A percentile compares a stretch with the other conserved stretches of the same genome.
phyloP scores from a whole-genome alignment of 208 protist species.

The Naegleria lovaniensis region DNA sequence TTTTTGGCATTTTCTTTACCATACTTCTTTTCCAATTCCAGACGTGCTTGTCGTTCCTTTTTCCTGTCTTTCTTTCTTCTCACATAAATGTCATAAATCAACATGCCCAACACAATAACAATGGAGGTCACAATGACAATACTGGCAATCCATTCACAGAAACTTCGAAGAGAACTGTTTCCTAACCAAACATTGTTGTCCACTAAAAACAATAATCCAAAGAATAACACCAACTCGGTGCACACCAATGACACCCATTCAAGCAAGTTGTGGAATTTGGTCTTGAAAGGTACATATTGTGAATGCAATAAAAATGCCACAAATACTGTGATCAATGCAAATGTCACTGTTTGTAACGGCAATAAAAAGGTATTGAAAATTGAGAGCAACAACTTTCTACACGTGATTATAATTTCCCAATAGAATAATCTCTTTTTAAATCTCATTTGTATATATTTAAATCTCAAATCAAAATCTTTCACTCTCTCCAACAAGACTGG shows the following conservation, averaged over 20 bases:
- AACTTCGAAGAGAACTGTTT: background rate
- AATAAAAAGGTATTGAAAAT: background rate
- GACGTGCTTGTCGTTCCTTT: background rate
- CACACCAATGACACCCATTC: background rate
- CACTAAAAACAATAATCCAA: constrained; percentile 8
- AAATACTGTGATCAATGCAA: background rate
- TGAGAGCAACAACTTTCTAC: background rate
- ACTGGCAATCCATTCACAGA: background rate
- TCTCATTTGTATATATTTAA: background rate
- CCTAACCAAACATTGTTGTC: too few relatives aligned
- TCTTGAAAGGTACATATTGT: background rate
- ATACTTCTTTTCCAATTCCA: background rate
- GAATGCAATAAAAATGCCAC: background rate
- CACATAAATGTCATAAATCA: background rate
- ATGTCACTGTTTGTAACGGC: background rate
- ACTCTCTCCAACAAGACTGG: background rate
- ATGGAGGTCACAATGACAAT: background rate
- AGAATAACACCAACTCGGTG: background rate
- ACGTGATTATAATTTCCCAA: background rate
- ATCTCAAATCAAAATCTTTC: background rate
- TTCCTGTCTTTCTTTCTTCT: constrained; percentile 1
- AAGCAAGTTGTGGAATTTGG: background rate
- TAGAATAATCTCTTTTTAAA: constrained; percentile 5
- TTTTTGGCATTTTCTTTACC: background rate
- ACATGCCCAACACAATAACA: background rate